These are phyloP conservation scores for Cladorrhinum sp. DNA, from an alignment of 2,329 filamentous ascomycete species.

Conservation along the genomic window DNA sequence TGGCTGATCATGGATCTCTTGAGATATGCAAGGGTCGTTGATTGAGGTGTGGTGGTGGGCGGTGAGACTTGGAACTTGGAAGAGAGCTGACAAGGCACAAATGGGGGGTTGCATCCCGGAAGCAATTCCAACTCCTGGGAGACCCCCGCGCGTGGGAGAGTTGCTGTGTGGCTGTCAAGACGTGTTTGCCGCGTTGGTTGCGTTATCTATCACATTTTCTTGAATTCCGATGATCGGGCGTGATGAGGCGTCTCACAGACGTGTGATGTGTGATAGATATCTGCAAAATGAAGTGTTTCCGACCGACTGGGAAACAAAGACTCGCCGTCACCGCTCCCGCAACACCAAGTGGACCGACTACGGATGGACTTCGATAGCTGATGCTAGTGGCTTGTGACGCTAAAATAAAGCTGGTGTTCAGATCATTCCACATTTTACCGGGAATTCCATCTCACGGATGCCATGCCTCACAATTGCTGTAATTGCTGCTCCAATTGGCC, in stretches of 20 bases:
- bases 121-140: background rate
- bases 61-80: constrained; percentile 15
- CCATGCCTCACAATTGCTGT: background rate
- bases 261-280: background rate
- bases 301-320: background rate
- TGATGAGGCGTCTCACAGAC: background rate
- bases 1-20: background rate
- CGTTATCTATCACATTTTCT: background rate
- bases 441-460: too few relatives aligned
- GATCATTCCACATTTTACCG: background rate
- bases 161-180: background rate
- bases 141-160: background rate
- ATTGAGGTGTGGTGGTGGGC: constrained; percentile 4
- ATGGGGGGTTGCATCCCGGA: constrained; percentile 14
- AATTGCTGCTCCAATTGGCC: constrained; percentile 10
- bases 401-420: too few relatives aligned
- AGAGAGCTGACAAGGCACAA: background rate
- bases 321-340: background rate
- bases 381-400: constrained; percentile 2
- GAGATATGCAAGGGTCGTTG: background rate
- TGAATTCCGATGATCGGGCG: background rate
- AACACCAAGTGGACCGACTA: background rate
- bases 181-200: background rate
- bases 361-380: constrained; percentile 1
- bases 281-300: background rate